A percentile compares a stretch with the other conserved stretches of the same genome.
Evolutionary conservation across 305 asterid genomes (phyloP).

Genomic region (Fraxinus floribunda): DNA sequence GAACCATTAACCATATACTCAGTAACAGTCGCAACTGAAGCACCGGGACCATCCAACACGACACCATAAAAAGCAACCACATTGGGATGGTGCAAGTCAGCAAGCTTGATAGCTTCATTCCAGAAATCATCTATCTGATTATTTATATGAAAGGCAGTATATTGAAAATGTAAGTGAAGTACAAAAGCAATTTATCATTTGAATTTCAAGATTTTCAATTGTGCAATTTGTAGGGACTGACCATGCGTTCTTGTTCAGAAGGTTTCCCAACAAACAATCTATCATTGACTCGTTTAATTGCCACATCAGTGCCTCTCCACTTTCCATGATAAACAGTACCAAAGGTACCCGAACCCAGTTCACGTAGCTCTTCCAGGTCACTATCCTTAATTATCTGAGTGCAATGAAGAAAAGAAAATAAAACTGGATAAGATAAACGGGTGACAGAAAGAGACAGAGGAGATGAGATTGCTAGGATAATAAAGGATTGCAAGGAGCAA

Average conservation of each 20-base stretch:
- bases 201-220: slow-evolving; percentile 11
- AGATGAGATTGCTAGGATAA: slow-evolving; percentile 9
- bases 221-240: slow-evolving; percentile 34
- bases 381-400: slow-evolving; percentile 68
- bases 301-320: slow-evolving; percentile 99
- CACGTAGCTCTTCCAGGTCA: slow-evolving; percentile 92
- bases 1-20: slow-evolving; percentile 99
- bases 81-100: slow-evolving; percentile 96
- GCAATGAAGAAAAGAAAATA: slow-evolving; percentile 12
- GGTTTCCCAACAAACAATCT: slow-evolving; percentile 85
- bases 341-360: slow-evolving; percentile 96
- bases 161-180: slow-evolving; percentile 4
- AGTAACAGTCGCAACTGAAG: slow-evolving; percentile 92
- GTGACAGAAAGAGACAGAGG: not conserved
- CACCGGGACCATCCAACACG: slow-evolving; percentile 92
- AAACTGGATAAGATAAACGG: not conserved
- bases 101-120: slow-evolving; percentile 94
- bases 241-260: slow-evolving; percentile 96
- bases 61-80: slow-evolving; percentile 98
- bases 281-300: slow-evolving; percentile 83
- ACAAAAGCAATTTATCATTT: not conserved
- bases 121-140: slow-evolving; percentile 89
- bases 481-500: slow-evolving; percentile 10
- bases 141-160: slow-evolving; percentile 15
- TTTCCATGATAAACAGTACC: slow-evolving; percentile 99